Evolutionary conservation across 2,329 filamentous ascomycete genomes (phyloP), one percentile per base, ranked within the genome.

Genomic region (Aspergillus jensenii): DNA sequence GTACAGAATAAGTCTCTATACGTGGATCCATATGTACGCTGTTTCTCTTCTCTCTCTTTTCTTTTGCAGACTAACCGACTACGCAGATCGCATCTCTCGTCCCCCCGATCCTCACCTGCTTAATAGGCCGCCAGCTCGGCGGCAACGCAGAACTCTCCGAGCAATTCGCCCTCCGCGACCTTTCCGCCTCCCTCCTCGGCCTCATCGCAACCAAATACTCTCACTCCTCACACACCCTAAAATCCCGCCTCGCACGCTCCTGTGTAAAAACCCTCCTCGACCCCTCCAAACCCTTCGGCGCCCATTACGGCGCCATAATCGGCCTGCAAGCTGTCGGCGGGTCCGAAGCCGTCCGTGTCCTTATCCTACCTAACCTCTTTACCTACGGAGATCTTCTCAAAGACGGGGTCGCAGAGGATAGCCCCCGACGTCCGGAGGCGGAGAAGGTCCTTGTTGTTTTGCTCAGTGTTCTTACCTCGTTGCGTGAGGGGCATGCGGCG

Each of bases 181-280:
- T 95, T 11, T 88, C 95, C 0, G 91, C 91, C 0, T 90, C 90
- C 1, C 82, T 99, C 5, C 84, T 98, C 15, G 88, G 87, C 33
- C 84, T 86, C 37, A 90, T 99, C 40, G 88, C 90, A 4, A 84
- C 83, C 62, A 93, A 93, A 68, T 97, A 96, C 77, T 87, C 89
- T 6, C 83, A 87, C 25, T 89, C 87, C 4, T 96, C 93, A 58
- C 87, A 90, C 44, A 88, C 91, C 14, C 84, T 98, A 25, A 91
- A 92, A 57, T 88, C 93, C 2, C 90, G 96, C 62, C 87, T 99
- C 31, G 93, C 92, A 4, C 85, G 95, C n/a, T 95, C 93, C 0
- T 97, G 92, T 69, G 84, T 98, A 35, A 96, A 96, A 77, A 87
- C 90, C 68, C 93, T 97, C 74, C 84, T 99, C 31, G 93, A 97